These are phyloP conservation scores for Sphenostylis stenocarpa DNA, from an alignment of 306 rosid species.

Conservation along the genomic window DNA sequence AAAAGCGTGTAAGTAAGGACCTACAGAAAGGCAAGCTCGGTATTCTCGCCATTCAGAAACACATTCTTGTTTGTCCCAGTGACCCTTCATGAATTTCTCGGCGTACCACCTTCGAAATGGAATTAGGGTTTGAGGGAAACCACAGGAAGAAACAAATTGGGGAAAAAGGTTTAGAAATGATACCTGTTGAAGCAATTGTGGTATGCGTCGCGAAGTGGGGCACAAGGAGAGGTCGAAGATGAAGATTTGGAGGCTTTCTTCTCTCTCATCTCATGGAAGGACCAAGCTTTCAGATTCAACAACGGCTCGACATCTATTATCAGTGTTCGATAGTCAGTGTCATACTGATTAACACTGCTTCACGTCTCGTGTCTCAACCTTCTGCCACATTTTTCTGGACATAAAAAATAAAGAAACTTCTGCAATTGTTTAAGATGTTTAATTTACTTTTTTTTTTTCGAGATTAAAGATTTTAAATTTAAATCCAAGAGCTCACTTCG, in stretches of 20 bases:
- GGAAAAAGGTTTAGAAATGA: background rate
- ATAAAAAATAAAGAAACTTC: too few species aligned
- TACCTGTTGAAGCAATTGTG: constrained; percentile 91
- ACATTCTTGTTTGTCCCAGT: constrained; percentile 73
- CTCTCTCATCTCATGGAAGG: constrained; percentile 35
- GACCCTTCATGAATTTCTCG: constrained; percentile 74
- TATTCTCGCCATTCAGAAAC: constrained; percentile 77
- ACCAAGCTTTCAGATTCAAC: background rate
- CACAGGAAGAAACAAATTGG: background rate
- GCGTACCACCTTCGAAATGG: constrained; percentile 63
- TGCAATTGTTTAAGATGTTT: too few species aligned
- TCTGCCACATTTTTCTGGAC: background rate
- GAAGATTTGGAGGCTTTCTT: constrained; percentile 50
- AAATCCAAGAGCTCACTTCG: too few species aligned
- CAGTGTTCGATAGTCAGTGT: background rate
- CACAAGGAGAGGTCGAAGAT: constrained; percentile 68
- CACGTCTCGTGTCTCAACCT: background rate
- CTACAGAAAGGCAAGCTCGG: constrained; percentile 81
- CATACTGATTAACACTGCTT: background rate
- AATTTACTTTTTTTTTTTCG: too few species aligned
- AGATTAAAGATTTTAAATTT: too few species aligned
- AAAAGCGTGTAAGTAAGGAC: background rate
- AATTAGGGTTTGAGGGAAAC: constrained; percentile 36
- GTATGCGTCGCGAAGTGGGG: constrained; percentile 71
- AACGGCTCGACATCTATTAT: background rate